A percentile compares a stretch with the other conserved stretches of the same genome.
Evolutionary conservation across 2,329 filamentous ascomycete genomes (phyloP).

Genomic region (Aspergillus chevalieri): DNA sequence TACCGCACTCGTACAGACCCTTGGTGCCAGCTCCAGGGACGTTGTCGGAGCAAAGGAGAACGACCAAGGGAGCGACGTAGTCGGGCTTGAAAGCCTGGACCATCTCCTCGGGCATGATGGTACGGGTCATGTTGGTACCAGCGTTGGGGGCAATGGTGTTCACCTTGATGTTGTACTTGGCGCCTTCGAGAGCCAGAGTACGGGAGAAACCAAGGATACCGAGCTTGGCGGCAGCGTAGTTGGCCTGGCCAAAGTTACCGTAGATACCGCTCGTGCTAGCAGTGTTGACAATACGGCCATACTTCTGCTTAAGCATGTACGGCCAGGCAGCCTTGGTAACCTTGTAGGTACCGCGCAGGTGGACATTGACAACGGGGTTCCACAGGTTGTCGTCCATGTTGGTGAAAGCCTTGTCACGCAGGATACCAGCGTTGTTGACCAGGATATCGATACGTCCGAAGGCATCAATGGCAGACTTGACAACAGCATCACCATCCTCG

Average conservation of each 20-base stretch:
- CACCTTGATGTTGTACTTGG: slow-evolving; percentile 96
- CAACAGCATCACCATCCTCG: slow-evolving; percentile 82
- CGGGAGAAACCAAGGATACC: slow-evolving; percentile 95
- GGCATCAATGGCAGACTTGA: slow-evolving; percentile 88
- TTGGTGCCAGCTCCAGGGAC: slow-evolving; percentile 78
- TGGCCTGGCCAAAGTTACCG: slow-evolving; percentile 97
- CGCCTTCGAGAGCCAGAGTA: slow-evolving; percentile 83
- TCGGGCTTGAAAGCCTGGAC: slow-evolving; percentile 99
- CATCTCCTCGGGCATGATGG: slow-evolving; percentile 92
- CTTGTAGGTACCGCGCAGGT: slow-evolving; percentile 92
- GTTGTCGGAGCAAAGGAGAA: slow-evolving; percentile 80
- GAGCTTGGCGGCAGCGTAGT: slow-evolving; percentile 87
- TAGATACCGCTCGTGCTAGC: slow-evolving; percentile 97
- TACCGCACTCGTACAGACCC: slow-evolving; percentile 87
- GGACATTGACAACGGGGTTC: slow-evolving; percentile 87
- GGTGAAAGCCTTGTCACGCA: slow-evolving; percentile 93
- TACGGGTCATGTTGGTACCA: slow-evolving; percentile 89
- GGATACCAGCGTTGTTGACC: slow-evolving; percentile 96
- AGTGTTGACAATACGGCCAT: slow-evolving; percentile 93
- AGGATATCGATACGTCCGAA: slow-evolving; percentile 92
- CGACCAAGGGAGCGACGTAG: slow-evolving; percentile 89
- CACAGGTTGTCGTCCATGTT: slow-evolving; percentile 96
- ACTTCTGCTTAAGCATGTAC: slow-evolving; percentile 97
- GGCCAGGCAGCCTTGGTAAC: slow-evolving; percentile 97
- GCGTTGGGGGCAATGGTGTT: slow-evolving; percentile 98